Conservation (phyloP, 768 basidiomycete genomes). For the Tylopilus rubrobrunneus region DNA sequence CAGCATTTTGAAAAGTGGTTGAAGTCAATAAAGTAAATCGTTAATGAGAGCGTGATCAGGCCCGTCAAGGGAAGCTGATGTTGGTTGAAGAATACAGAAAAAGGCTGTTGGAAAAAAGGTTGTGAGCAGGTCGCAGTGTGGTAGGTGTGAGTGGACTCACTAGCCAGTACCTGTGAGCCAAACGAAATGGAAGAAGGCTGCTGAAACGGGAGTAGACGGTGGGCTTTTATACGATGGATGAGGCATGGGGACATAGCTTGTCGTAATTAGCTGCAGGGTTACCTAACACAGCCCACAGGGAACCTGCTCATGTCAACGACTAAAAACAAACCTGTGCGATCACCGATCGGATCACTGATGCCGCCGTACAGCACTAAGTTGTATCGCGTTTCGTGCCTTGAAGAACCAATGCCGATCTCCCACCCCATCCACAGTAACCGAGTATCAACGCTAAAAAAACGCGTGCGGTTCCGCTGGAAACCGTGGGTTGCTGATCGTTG, state of each 20-base stretch:
- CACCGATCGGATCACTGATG: not conserved
- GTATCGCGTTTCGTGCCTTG: not conserved
- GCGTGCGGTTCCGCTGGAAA: not conserved
- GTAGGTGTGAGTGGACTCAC: conserved; percentile 7
- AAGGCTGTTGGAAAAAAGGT: conserved; percentile 6
- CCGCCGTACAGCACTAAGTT: not conserved
- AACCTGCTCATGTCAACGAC: not conserved
- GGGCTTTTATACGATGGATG: not conserved
- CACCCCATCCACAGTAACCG: no score
- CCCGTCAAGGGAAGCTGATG: conserved; percentile 12
- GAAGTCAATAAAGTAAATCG: not conserved
- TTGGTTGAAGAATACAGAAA: conserved; percentile 10
- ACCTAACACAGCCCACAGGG: not conserved
- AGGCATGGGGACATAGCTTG: not conserved
- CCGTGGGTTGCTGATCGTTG: no score
- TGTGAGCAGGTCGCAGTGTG: not conserved
- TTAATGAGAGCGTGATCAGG: conserved; percentile 8
- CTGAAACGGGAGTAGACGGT: not conserved
- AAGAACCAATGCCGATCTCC: not conserved
- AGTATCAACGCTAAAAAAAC: not conserved
- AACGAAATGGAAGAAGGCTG: conserved; percentile 15
- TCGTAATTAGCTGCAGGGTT: not conserved
- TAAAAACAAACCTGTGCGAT: not conserved
- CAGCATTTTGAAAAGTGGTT: conserved; percentile 10
- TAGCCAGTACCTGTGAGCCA: conserved; percentile 20